These are phyloP conservation scores for Wickerhamiella sorbophila DNA, from an alignment of 805 yeast genomes.

Conservation along the genomic window DNA sequence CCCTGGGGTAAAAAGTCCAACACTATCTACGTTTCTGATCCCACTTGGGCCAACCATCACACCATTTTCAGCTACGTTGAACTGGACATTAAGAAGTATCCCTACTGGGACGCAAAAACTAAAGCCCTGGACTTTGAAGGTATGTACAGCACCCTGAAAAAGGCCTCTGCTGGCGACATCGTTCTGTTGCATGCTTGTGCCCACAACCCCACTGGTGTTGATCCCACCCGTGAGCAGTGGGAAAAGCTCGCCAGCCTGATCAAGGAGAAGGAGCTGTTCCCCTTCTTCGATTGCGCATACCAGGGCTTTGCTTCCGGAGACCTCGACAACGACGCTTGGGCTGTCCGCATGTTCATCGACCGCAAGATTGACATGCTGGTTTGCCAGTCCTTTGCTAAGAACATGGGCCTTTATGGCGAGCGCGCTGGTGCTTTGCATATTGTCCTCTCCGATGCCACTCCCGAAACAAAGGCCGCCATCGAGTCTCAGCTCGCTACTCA, in stretches of 20 bases:
- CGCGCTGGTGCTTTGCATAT: slow-evolving; percentile 74
- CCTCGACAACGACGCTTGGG: slow-evolving; percentile 54
- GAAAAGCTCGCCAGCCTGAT: slow-evolving; percentile 51
- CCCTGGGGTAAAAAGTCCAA: slow-evolving; percentile 29
- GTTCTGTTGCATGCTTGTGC: slow-evolving; percentile 87
- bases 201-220: slow-evolving; percentile 95
- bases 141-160: slow-evolving; percentile 42
- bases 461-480: slow-evolving; percentile 29
- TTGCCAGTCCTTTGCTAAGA: slow-evolving; percentile 89
- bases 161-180: slow-evolving; percentile 43
- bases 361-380: slow-evolving; percentile 33
- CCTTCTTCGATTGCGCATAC: slow-evolving; percentile 85
- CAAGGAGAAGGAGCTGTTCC: slow-evolving; percentile 46
- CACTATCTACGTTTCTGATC: slow-evolving; percentile 59
- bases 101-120: slow-evolving; percentile 50
- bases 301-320: slow-evolving; percentile 90
- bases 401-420: slow-evolving; percentile 92
- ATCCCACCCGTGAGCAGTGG: slow-evolving; percentile 76
- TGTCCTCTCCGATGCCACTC: slow-evolving; percentile 35
- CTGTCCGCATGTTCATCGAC: slow-evolving; percentile 33
- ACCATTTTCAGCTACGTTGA: slow-evolving; percentile 70
- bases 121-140: slow-evolving; percentile 54
- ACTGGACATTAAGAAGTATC: slow-evolving; percentile 41
- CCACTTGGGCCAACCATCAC: slow-evolving; percentile 90
- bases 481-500: slow-evolving; percentile 73